Evolutionary conservation across 2,329 filamentous ascomycete species (phyloP).

Genomic region (Sporothrix pseudoabietina): DNA sequence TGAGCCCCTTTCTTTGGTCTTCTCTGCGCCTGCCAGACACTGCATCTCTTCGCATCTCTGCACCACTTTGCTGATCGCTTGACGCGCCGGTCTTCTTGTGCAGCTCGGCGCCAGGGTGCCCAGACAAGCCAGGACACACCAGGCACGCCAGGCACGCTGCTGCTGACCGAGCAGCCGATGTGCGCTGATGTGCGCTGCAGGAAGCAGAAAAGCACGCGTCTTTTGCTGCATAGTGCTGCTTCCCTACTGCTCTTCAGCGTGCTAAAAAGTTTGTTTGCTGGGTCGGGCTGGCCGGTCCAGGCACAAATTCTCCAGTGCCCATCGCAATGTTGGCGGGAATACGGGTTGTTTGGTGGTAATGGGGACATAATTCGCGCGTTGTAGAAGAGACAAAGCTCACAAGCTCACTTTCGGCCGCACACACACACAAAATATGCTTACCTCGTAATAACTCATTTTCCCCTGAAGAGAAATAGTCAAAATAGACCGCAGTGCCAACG

Average conservation of each 20-base stretch:
- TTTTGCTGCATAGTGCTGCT: neutral
- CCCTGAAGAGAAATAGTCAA: neutral
- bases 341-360: neutral
- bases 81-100: neutral
- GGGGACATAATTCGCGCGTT: neutral
- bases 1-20: constrained; percentile 14
- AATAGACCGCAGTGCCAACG: neutral
- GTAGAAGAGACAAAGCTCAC: neutral
- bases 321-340: constrained; percentile 8
- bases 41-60: neutral
- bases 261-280: constrained; percentile 22
- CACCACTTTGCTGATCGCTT: constrained; percentile 10
- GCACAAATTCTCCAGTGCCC: constrained; percentile 5
- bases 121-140: neutral
- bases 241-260: constrained; percentile 16
- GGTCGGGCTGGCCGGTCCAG: neutral
- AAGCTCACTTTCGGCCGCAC: neutral
- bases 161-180: neutral
- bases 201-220: constrained; percentile 1
- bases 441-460: neutral
- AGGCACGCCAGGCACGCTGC: neutral
- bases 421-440: constrained; percentile 13
- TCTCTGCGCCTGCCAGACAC: constrained; percentile 6
- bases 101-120: constrained; percentile 7
- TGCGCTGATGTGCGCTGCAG: neutral